Percentiles rank a stretch among this genome's conserved stretches.
These are phyloP conservation scores for Stephania cephalantha DNA, from an alignment of 164 flowering plant species.

Conservation along the genomic window DNA sequence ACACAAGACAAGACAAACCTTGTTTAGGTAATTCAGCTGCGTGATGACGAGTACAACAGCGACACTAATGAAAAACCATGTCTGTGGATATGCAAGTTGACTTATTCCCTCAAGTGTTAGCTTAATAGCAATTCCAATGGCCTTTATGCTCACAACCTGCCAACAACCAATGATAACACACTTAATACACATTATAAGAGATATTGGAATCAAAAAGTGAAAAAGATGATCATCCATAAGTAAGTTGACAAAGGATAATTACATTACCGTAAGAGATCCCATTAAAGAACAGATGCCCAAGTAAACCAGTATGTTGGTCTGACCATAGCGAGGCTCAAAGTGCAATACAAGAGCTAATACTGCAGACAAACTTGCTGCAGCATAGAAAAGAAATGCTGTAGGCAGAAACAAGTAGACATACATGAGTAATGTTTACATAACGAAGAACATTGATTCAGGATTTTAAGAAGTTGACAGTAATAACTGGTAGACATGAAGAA, in stretches of 20 bases:
- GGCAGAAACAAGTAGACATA: slow-evolving; percentile 12
- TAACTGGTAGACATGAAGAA: not conserved
- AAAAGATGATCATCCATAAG: not conserved
- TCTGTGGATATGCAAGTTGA: slow-evolving; percentile 70
- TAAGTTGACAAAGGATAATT: not conserved
- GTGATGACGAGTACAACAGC: slow-evolving; percentile 66
- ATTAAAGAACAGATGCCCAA: slow-evolving; percentile 84
- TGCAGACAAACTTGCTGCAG: slow-evolving; percentile 46
- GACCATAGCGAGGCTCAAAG: slow-evolving; percentile 89
- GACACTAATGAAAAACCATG: slow-evolving; percentile 66
- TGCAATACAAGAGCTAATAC: slow-evolving; percentile 61
- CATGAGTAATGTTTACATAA: not conserved
- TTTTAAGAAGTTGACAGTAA: not conserved
- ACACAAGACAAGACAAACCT: slow-evolving; percentile 27
- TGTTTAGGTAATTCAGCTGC: slow-evolving; percentile 74
- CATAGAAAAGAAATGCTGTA: slow-evolving; percentile 75
- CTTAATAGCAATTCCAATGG: slow-evolving; percentile 78
- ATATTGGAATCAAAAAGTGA: not conserved
- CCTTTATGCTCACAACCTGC: slow-evolving; percentile 85
- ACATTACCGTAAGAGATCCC: slow-evolving; percentile 80
- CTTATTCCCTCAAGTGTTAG: slow-evolving; percentile 70
- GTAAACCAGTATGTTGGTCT: slow-evolving; percentile 76
- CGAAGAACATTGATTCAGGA: not conserved
- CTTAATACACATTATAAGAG: not conserved
- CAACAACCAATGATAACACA: slow-evolving; percentile 4